Evolutionary conservation across 2,329 filamentous ascomycete species (phyloP), one percentile per base, ranked within the genome.

Genomic region (Arachnomyces sp.): DNA sequence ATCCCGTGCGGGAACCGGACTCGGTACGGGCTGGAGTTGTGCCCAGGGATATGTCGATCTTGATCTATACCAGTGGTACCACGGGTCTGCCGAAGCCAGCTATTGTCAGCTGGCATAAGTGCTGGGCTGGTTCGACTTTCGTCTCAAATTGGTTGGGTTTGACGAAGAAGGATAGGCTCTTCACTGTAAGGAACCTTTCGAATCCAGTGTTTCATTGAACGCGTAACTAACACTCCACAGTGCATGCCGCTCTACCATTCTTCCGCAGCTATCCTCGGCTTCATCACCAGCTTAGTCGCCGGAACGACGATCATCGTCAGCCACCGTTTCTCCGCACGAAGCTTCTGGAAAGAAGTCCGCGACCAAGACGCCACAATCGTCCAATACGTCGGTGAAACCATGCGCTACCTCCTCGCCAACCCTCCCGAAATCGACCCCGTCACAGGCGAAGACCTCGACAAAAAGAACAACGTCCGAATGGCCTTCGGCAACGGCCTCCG

Each of bases 201-300:
- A 20, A 29, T 17, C 11, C 17, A 4, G 31, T n/a, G n/a, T n/a
- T n/a, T n/a, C n/a, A n/a, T n/a, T n/a, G n/a, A n/a, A n/a, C 32
- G 17, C 31, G 47, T 50, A 28, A 49, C 20, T 16, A 36, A 35
- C 42, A 38, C 36, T 38, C 40, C 17, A 18, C 44, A 84, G 81
- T 81, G 81, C 42, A 93, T 94, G 85, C 88, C 88, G 0, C 71
- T 94, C 5, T 94, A 94, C 57, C 88, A 94, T 65, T 82, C 82
- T 31, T 86, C 87, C 0, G 88, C 84, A 9, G 67, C 77, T 3
- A 51, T 92, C 5, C 71, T 94, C 32, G 84, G 81, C 16, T 75
- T 89, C 42, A 61, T 72, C 35, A 69, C 77, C 34, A 73, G 76
- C 16, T 59, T 92, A 25, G 59, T 72, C 39, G 62, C 65, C 1